Evolutionary conservation across 768 basidiomycete genomes (phyloP), one percentile per base, ranked within the genome.

Genomic region (Lyophyllum shimeji): DNA sequence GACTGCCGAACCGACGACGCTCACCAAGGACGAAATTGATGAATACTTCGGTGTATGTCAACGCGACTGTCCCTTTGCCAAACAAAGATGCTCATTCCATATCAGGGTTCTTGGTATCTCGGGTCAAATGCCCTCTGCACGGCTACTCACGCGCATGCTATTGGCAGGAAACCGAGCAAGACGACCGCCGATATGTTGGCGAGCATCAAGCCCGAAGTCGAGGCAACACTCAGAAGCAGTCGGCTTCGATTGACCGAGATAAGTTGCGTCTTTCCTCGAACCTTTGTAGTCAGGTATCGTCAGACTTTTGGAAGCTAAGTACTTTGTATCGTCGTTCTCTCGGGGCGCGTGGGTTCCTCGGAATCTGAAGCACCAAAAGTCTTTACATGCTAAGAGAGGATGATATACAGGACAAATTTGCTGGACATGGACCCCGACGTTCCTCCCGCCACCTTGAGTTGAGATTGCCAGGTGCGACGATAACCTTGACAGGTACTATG

Each of bases 131-230:
- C 74, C 12, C 76, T 75, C 53, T 72, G 69, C 57, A 63, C 62
- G 1, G 68, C 62, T 3, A 70, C 66, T 24, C 71, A 68, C 34
- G 70, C 76, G 2, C 60, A 70, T 18, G 42, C 71, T 12, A 64
- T 81, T 54, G 79, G 80, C n/a, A 80, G 79, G 79, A 71, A 68
- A 50, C 78, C 79, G 1, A 66, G 61, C 13, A 65, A 76, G 50
- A 73, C 70, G 0, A 77, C 65, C 8, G 53, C 50, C 18, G 78
- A 80, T 52, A 60, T 82, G 65, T 55, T 79, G 43, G 72, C 66
- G 12, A 77, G 74, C 59, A 70, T 82, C 53, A 63, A 65, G 47
- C 61, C 69, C 1, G 78, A 82, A 54, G 68, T 77, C n/a, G 67
- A 74, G 27, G 65, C 64, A n/a, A 48, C 34, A 7, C 12, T 56